These are phyloP conservation scores for Dictyostelium brefeldianum DNA, from an alignment of 78 protist species.

Conservation along the genomic window DNA sequence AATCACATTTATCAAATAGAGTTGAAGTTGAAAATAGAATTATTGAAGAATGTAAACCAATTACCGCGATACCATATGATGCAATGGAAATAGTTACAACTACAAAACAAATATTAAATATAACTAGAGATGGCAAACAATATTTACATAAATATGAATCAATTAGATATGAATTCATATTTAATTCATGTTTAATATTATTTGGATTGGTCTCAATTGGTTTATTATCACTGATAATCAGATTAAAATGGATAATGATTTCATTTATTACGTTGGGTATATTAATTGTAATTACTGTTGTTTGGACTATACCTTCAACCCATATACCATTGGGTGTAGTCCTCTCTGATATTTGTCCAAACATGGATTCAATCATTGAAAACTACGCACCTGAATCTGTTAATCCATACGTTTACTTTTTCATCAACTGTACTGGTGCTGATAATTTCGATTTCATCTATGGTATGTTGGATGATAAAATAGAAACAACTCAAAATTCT, in stretches of 20 bases:
- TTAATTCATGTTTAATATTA: background rate
- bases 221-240: conserved; percentile 7
- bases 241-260: background rate
- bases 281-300: background rate
- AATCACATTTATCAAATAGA: conserved; percentile 4
- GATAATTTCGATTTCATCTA: background rate
- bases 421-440: conserved; percentile 31
- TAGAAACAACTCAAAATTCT: background rate
- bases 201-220: conserved; percentile 24
- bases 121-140: background rate
- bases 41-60: conserved; percentile 29
- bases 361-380: conserved; percentile 15
- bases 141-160: conserved; percentile 38
- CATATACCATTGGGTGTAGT: conserved; percentile 59
- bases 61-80: conserved; percentile 30
- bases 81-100: conserved; percentile 23
- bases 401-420: conserved; percentile 44
- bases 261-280: conserved; percentile 7
- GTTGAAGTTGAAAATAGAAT: conserved; percentile 32
- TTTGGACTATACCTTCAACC: conserved; percentile 49
- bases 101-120: background rate
- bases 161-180: conserved; percentile 20
- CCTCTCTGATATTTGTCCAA: conserved; percentile 58
- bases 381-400: background rate
- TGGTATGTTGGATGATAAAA: background rate